phyloP scores from a whole-genome alignment of 2,329 filamentous ascomycete genomes.

The Exophiala alcalophila region DNA sequence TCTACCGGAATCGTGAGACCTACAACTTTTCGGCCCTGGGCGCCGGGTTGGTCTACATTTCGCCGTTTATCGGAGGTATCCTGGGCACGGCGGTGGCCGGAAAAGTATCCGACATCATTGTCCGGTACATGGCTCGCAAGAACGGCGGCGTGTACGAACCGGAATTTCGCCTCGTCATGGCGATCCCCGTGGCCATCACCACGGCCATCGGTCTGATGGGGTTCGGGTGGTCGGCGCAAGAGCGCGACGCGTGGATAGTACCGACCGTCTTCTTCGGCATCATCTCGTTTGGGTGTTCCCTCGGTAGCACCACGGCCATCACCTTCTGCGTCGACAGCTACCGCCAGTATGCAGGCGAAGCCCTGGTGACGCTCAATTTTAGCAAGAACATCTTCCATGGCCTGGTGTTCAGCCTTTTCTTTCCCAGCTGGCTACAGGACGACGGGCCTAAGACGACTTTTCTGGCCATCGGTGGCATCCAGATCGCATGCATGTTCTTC shows the following conservation, averaged over 20 bases:
- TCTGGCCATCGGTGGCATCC: constrained; percentile 79
- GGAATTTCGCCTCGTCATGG: constrained; percentile 90
- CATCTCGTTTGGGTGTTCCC: constrained; percentile 84
- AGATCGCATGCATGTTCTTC: constrained; percentile 68
- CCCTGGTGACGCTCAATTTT: constrained; percentile 90
- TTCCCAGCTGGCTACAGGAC: constrained; percentile 74
- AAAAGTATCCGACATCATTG: constrained; percentile 79
- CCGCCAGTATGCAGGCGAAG: constrained; percentile 87
- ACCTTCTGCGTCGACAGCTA: constrained; percentile 95
- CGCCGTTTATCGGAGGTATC: constrained; percentile 82
- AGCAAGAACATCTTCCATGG: constrained; percentile 93
- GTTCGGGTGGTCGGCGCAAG: constrained; percentile 86
- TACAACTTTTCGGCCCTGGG: constrained; percentile 82
- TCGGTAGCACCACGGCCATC: constrained; percentile 87
- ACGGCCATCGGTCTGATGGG: constrained; percentile 88
- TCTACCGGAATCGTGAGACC: constrained; percentile 65
- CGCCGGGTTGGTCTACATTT: constrained; percentile 83
- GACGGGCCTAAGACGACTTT: constrained; percentile 78
- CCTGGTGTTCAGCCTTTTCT: constrained; percentile 82
- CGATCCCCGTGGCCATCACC: constrained; percentile 69
- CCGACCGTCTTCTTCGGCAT: constrained; percentile 91
- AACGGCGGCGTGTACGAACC: constrained; percentile 96
- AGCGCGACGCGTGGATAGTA: constrained; percentile 78
- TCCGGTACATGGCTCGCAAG: constrained; percentile 73
- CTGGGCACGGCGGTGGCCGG: constrained; percentile 90